Base-by-base conservation (phyloP, 805 yeast species). In the Ogataea pini region DNA sequence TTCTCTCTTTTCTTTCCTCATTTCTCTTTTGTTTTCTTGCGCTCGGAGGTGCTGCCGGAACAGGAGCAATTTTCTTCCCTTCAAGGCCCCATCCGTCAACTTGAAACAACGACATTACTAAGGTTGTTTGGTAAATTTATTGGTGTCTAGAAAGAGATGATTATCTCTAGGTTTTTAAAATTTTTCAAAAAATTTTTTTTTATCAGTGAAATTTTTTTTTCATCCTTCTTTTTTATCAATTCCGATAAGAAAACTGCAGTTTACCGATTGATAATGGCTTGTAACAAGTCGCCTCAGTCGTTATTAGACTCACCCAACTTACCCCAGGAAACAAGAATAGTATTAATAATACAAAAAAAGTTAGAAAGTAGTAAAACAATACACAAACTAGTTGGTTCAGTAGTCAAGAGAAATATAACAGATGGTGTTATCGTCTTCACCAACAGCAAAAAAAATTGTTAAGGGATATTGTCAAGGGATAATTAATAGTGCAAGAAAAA, bases 51-150 rank as follows among this genome's bases (percentile, higher is more conserved):
- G 25, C 47, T 5, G 63, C 59, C 2, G 74, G 73, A 24, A 77
- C 82, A 36, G 70, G 62, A 2, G 76, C 81, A 12, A 86, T 80
- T 37, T 77, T 72, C 48, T 72, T 69, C 40, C 75, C 61, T 54
- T 81, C 79, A 45, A 89, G 63, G 54, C 83, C 76, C 96, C 96
- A 89, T 14, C 95, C 96, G 44, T 82, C 88, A 17, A 86, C 90
- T 62, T 84, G 77, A 62, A 89, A 89, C 52, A 89, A 72, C 27
- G 87, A 78, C 91, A 85, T 85, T 8, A 47, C 61, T 36, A 4
- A 14, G 34, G 3, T 31, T n/a, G 4, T 31, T 4, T 22, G 25
- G 5, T 22, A 6, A 8, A 22, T 22, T 8, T 22, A 6, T 22
- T 22, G 25, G 5, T 22, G 25, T 5, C 8, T 8, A 8, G 5